Percentiles rank a stretch among this genome's conserved stretches.
Conservation (phyloP, 148 eudicot genomes). For the Rhododendron ovatum region DNA sequence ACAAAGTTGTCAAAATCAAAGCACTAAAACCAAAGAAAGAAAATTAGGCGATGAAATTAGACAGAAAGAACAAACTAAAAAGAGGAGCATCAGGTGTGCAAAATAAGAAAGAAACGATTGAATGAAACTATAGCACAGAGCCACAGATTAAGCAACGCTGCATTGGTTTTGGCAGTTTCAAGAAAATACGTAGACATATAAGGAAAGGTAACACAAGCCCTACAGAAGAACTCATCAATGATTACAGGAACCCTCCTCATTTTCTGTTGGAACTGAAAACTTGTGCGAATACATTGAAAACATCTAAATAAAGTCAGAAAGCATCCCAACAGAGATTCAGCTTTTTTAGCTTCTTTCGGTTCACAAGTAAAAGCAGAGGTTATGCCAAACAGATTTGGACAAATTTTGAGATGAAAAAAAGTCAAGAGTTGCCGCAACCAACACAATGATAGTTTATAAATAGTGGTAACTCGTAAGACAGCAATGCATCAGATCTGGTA, state of each 20-base stretch:
- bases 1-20: constrained; percentile 78
- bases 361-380: background rate
- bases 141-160: background rate
- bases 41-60: constrained; percentile 12
- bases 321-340: background rate
- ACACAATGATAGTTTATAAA: background rate
- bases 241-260: background rate
- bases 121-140: background rate
- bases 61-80: background rate
- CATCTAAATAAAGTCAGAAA: background rate
- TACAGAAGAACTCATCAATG: background rate
- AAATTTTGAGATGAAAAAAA: background rate
- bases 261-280: background rate
- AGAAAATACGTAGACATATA: background rate
- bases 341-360: background rate
- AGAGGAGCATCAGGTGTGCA: background rate
- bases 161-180: background rate
- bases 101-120: background rate
- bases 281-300: background rate
- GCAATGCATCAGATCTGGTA: background rate
- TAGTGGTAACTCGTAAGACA: background rate
- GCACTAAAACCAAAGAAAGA: constrained; percentile 39
- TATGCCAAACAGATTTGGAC: background rate
- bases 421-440: background rate
- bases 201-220: background rate